phyloP scores from a whole-genome alignment of 495 filamentous ascomycete genomes.

The Lindgomyces ingoldianus region DNA sequence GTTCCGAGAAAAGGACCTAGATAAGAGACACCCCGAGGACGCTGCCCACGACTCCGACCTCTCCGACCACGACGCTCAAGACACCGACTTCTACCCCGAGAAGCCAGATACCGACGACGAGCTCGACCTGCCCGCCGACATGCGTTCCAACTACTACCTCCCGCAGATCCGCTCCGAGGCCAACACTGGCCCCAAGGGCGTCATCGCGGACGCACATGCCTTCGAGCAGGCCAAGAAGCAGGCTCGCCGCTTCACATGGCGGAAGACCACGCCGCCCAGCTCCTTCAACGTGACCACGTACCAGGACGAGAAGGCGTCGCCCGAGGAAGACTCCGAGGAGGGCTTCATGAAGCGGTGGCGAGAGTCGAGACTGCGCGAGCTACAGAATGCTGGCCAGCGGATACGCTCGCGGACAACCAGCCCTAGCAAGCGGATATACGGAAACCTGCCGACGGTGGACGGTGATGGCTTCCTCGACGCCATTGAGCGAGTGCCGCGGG shows the following conservation, averaged over 20 bases:
- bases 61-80: constrained; percentile 36
- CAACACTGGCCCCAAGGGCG: constrained; percentile 96
- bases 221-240: constrained; percentile 79
- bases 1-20: constrained; percentile 56
- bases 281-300: constrained; percentile 20
- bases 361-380: constrained; percentile 71
- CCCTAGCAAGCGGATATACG: constrained; percentile 72
- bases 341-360: constrained; percentile 84
- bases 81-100: constrained; percentile 26
- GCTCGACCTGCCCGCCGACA: constrained; percentile 57
- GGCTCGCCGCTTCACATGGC: constrained; percentile 42
- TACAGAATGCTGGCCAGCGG: constrained; percentile 54
- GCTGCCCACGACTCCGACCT: constrained; percentile 21
- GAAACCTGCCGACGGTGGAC: constrained; percentile 79
- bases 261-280: constrained; percentile 36
- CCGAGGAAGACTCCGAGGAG: constrained; percentile 70
- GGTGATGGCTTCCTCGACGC: constrained; percentile 90
- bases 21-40: constrained; percentile 63
- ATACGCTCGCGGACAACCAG: constrained; percentile 61
- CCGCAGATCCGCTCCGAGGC: constrained; percentile 54
- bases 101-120: constrained; percentile 56
- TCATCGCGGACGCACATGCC: constrained; percentile 91
- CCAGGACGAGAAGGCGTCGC: constrained; percentile 55
- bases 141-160: constrained; percentile 62
- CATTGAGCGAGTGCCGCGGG: constrained; percentile 79